Percentiles rank a stretch among this genome's conserved stretches.
Evolutionary conservation across 1,139 yeast species (phyloP).

Genomic region (Yamadazyma diddensiae): DNA sequence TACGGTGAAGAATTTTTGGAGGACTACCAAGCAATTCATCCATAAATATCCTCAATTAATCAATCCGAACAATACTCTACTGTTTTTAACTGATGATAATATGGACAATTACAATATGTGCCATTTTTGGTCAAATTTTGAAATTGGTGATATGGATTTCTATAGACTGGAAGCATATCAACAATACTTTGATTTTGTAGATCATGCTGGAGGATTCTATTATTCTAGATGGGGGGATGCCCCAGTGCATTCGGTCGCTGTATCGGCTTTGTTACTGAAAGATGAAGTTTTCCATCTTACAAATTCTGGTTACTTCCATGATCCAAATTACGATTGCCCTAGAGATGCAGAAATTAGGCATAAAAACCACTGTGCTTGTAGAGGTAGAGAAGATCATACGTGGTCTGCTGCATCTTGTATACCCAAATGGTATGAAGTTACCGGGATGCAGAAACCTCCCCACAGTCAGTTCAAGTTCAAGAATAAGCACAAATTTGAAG

Average conservation of each 20-base stretch:
- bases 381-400: conserved; percentile 21
- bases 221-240: conserved; percentile 95
- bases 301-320: conserved; percentile 82
- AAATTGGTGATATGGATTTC: conserved; percentile 74
- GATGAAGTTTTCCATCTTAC: conserved; percentile 78
- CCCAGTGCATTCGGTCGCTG: conserved; percentile 81
- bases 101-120: conserved; percentile 56
- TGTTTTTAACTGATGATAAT: conserved; percentile 52
- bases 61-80: conserved; percentile 22
- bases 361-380: conserved; percentile 20
- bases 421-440: conserved; percentile 21
- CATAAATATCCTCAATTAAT: conserved; percentile 27
- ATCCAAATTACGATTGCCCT: conserved; percentile 79
- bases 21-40: conserved; percentile 63
- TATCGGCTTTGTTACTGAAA: conserved; percentile 63
- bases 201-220: conserved; percentile 72
- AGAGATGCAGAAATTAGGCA: conserved; percentile 42
- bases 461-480: conserved; percentile 11
- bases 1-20: conserved; percentile 75
- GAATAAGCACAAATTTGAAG: conserved; percentile 14
- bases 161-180: conserved; percentile 65
- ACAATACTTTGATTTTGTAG: conserved; percentile 64
- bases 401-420: conserved; percentile 18
- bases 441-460: conserved; percentile 13
- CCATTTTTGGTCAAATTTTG: conserved; percentile 93